Evolutionary conservation across 2,329 filamentous ascomycete species (phyloP), one percentile per base, ranked within the genome.

Genomic region (Didymella arachidicola): DNA sequence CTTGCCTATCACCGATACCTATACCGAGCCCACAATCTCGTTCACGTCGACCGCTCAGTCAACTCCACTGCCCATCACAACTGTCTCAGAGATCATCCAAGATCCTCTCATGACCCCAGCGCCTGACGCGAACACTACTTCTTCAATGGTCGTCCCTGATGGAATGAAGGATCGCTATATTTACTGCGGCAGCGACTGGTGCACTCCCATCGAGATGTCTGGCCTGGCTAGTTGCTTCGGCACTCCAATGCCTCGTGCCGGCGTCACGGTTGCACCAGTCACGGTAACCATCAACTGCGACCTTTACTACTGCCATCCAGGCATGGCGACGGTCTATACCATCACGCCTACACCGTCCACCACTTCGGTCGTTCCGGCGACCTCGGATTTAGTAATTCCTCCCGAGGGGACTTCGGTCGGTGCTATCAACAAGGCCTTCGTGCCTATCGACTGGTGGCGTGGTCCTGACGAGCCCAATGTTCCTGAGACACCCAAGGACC

Each of bases 391-490:
- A 10, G 18, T 19, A 12, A 11, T 22, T 4, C 18, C 38, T 22
- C 19, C 38, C 8, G 10, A 22, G 18, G 18, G 7, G 12, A 41
- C 38, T 6, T 18, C 10, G 14, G 38, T 22, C 38, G 16, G 11
- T 19, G 25, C 11, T 8, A 16, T 2, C 19, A 7, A 22, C 8
- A 4, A 18, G 1, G 22, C 16, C 7, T 46, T 8, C 6, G 53
- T 55, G 4, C 53, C 53, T 2, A 32, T 50, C 3, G 46, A 50
- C 26, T 56, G 38, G 39, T 56, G 53, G 53, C 53, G 53, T 26
- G 30, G 46, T 3, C 46, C 53, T 6, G 34, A 25, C 7, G 22
- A 56, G 14, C n/a, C 39, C 10, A 8, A 50, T 3, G 43, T 34
- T 4, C 25, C 30, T 14, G 6, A 34, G 22, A 8, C 16, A 11